These are phyloP conservation scores for Suillus plorans DNA, from an alignment of 768 basidiomycete species.

Conservation along the genomic window DNA sequence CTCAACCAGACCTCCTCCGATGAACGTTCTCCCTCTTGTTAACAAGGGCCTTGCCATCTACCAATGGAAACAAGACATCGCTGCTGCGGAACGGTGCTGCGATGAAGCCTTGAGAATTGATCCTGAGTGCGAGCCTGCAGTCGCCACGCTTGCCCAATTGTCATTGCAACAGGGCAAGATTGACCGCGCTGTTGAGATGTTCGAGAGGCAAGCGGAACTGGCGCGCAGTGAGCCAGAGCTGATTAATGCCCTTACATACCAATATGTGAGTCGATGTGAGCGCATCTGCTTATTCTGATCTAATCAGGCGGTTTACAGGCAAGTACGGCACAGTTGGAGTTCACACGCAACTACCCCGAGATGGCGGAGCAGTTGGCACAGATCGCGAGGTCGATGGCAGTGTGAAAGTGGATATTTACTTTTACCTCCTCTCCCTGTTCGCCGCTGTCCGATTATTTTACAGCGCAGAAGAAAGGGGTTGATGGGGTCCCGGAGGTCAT, in stretches of 20 bases:
- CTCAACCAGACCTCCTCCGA: slow-evolving; percentile 39
- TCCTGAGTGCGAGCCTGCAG: slow-evolving; percentile 93
- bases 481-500: neutral
- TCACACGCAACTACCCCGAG: slow-evolving; percentile 79
- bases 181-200: slow-evolving; percentile 82
- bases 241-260: slow-evolving; percentile 70
- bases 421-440: neutral
- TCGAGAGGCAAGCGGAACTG: slow-evolving; percentile 78
- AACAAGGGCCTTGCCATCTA: slow-evolving; percentile 97
- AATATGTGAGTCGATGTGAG: slow-evolving; percentile 56
- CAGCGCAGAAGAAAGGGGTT: neutral
- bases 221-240: slow-evolving; percentile 92
- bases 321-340: slow-evolving; percentile 78
- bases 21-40: slow-evolving; percentile 89
- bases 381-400: slow-evolving; percentile 41
- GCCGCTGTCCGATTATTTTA: neutral
- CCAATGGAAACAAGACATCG: slow-evolving; percentile 93
- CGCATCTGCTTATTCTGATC: neutral
- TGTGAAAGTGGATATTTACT: slow-evolving; percentile 18
- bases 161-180: slow-evolving; percentile 89
- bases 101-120: slow-evolving; percentile 87
- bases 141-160: slow-evolving; percentile 93
- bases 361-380: slow-evolving; percentile 69
- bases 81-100: slow-evolving; percentile 80
- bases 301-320: slow-evolving; percentile 48